Evolutionary conservation across 805 yeast species (phyloP), one percentile per base, ranked within the genome.

Genomic region (Clavispora phyllophila): DNA sequence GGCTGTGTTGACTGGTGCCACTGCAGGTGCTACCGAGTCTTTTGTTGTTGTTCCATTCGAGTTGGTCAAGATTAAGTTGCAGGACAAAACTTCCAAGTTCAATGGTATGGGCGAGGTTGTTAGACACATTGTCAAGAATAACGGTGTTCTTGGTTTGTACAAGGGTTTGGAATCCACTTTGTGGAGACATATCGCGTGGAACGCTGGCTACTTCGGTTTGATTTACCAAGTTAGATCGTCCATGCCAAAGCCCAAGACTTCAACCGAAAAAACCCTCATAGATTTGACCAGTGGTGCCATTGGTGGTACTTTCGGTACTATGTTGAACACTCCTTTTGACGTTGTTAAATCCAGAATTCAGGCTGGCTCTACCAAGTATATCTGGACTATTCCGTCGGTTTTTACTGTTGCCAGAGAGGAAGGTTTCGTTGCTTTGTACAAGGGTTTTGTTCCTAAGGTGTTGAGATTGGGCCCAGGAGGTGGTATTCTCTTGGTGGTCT

Each of bases 391-490:
- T 52, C 96, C 96, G 32, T 78, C 95, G 3, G 69, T 93, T 45
- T 61, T 73, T 34, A 74, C 81, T 15, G 87, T 93, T 19, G 80
- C 81, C 56, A 79, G 73, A 62, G 98, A 91, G 68, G 99, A 93
- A 75, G 99, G 99, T 24, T 78, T 88, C 56, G 72, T 69, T 38
- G 96, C 98, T 7, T 76, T 93, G 45, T 91, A 90, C 69, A 91
- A 90, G 72, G 99, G 99, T 32, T 91, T 93, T 78, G 62, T 90
- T 50, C 99, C 99, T 54, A 93, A 93, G 75, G 97, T 93, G 10
- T 75, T 93, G 61, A 83, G 99, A 78, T 76, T 93, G 53, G 99
- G 98, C 37, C 99, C 99, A 47, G 99, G 99, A 60, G 99, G 99
- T 65, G 99, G 99, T 73, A 89, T 93, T 54, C 72, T 93, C 59